Evolutionary conservation across 192 early-diverging fungal genomes (phyloP), one percentile per base, ranked within the genome.

Genomic region (Backusella psychrophila): DNA sequence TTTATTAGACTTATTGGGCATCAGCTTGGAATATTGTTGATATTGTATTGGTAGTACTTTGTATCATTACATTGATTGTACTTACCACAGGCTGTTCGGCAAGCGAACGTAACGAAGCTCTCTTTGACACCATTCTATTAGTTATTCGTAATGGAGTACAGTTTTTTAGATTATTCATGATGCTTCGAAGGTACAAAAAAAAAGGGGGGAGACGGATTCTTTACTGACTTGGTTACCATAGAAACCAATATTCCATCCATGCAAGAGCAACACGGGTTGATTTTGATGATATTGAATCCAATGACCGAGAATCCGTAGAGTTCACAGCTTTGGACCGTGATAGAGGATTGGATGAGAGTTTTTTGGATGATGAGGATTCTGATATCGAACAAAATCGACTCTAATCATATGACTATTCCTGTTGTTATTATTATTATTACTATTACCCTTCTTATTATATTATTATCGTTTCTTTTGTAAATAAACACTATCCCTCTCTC

Each of bases 21-120:
- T 92, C 92, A 6, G 83, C 88, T 74, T 93, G 90, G 86, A 95
- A 95, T 79, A 83, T 90, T 69, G 83, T 93, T 52, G 93, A 95
- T 72, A 88, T 91, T 31, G 66, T 93, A 6, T 78, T 95, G 7
- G 92, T 93, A 0, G 29, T 86, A 1, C 82, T 95, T 35, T 95
- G 93, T 78, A 82, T 85, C 7, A 84, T 91, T 29, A 93, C 92
- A 1, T 72, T 95, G 33, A 82, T 93, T 7, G 78, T 95, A 8
- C 81, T 95, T 26, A 83, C 90, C 17, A 75, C 81, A 38, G 92
- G 92, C 4, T 95, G 92, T 76, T 91, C 92, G 23, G 84, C 83
- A 0, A 82, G 86, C 11, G 87, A 90, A 33, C 87, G 85, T 67
- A 84, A 84, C 4, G 93, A 95, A 77, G 90, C 91, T 66, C 81